A percentile compares a stretch with the other conserved stretches of the same genome.
These are phyloP conservation scores for Botrytis paeoniae DNA, from an alignment of 2,329 filamentous ascomycete genomes.

Conservation along the genomic window DNA sequence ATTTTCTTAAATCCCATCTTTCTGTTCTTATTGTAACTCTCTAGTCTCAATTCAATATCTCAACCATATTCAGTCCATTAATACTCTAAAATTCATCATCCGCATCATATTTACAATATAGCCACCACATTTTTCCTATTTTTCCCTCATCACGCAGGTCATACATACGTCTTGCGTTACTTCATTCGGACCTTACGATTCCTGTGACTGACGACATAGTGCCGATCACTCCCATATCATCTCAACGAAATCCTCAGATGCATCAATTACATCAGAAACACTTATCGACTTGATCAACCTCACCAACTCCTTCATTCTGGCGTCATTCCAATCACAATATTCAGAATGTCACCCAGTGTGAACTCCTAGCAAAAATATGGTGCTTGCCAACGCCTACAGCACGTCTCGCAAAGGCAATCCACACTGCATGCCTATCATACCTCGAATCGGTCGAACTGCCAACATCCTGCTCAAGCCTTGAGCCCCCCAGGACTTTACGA, in stretches of 20 bases:
- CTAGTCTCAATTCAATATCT: not conserved
- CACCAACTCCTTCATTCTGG: not conserved
- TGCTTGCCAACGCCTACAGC: not conserved
- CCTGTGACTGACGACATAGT: not conserved
- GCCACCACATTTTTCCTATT: not conserved
- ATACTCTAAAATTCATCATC: not conserved
- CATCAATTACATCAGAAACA: not conserved
- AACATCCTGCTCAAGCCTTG: not conserved
- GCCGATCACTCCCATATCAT: not conserved
- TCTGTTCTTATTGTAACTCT: not conserved
- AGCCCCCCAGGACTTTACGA: not conserved
- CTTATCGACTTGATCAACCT: not conserved
- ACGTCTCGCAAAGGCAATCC: not conserved
- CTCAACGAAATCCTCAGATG: not conserved
- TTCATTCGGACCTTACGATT: rapidly evolving
- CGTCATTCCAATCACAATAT: not conserved
- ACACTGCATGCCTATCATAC: not conserved
- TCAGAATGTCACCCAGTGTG: not conserved
- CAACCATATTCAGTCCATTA: not conserved
- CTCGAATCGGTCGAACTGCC: not conserved
- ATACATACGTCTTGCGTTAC: not conserved
- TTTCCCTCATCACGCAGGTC: not conserved
- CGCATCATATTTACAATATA: not conserved
- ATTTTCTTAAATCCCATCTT: not conserved
- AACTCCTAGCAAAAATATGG: not conserved